Conservation (phyloP, 2,329 filamentous ascomycete species). For the Trichoderma gracile region DNA sequence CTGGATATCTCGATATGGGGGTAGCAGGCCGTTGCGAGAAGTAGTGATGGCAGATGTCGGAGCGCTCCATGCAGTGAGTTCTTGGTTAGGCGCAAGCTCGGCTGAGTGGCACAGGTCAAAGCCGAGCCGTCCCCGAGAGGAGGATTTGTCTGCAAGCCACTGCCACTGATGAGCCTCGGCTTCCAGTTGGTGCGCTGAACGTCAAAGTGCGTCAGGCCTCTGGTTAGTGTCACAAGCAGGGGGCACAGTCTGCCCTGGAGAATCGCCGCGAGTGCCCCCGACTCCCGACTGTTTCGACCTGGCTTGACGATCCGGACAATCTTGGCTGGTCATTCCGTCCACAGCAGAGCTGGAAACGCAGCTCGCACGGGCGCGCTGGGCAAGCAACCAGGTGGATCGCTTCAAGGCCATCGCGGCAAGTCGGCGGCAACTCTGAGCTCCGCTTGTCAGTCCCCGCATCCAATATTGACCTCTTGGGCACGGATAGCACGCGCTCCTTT, state of each 20-base stretch:
- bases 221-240: slow-evolving; percentile 15
- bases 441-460: slow-evolving; percentile 24
- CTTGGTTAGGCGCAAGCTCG: no score
- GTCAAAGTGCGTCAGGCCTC: neutral
- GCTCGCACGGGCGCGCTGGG: neutral
- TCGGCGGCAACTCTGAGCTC: slow-evolving; percentile 23
- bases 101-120: neutral
- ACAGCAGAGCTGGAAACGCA: neutral
- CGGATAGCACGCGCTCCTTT: slow-evolving; percentile 4
- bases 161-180: neutral
- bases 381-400: slow-evolving; percentile 10
- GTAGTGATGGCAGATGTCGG: neutral
- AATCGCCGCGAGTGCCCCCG: slow-evolving; percentile 4
- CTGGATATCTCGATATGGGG: neutral
- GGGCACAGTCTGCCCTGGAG: neutral
- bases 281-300: slow-evolving; percentile 9
- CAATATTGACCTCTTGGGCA: slow-evolving; percentile 18
- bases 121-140: slow-evolving; percentile 21
- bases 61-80: neutral
- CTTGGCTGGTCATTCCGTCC: neutral
- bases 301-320: neutral
- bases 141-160: neutral
- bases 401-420: slow-evolving; percentile 9
- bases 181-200: neutral
- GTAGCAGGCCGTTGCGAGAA: neutral